Base-by-base conservation (phyloP, 2,329 filamentous ascomycete genomes). In the Clonostachys byssicola region DNA sequence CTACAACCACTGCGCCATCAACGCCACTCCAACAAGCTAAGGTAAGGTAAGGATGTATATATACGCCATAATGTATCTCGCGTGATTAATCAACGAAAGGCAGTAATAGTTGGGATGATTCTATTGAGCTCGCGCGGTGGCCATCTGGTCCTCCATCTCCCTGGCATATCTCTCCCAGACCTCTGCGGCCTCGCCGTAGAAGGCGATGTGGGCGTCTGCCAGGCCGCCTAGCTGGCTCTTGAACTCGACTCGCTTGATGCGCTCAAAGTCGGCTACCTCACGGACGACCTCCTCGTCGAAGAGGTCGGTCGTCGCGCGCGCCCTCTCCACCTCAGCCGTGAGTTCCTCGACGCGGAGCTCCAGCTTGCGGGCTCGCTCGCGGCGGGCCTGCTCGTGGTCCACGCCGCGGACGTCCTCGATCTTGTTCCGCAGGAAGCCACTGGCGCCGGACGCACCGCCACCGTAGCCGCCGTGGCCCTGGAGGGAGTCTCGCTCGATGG, bases 251-350 rank as follows among this genome's bases (percentile, higher is more conserved):
- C 89, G 84, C 75, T 99, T 99, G 75, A 97, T 97, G 48, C 92
- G 81, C 71, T 99, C 94, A 69, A 99, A 99, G 62, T 96, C 92
- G 17, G 80, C 80, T 1, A 96, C 89, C 65, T 99, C 94, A 59
- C 89, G 87, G 40, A 97, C 87, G 2, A 96, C 92, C 68, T 96
- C 91, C 62, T 96, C 92, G 66, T 96, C 94, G 60, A 99, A 99
- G 62, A 90, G 86, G 67, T 97, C 91, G 44, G 86, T 90, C 13
- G 87, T 89, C 60, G 85, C 87, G 68, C 91, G 91, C 6, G 94
- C 89, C 41, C 81, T 81, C 66, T 97, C 92, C 0, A 95, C 92
- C 65, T 96, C 91, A 20, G 83, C 80, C 4, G 90, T 96, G 39
- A 99, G 77, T 60, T 95, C 88, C 58, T 96, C 90, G 56, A 99